Base-by-base conservation (phyloP, 768 basidiomycete species). In the Xerocomellus intermedius region DNA sequence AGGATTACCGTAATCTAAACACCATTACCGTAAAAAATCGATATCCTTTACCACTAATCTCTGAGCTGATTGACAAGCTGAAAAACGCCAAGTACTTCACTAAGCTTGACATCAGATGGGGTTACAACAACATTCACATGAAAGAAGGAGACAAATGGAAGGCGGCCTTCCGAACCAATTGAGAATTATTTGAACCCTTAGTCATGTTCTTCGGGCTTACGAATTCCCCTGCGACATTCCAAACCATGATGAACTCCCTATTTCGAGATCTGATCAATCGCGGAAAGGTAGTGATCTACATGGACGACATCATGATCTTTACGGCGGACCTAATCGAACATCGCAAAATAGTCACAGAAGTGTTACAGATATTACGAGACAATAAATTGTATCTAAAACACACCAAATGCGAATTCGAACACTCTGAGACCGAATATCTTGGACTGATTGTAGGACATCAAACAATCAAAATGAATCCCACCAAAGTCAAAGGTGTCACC, bases 241-340 rank as follows among this genome's bases (percentile, higher is more conserved):
- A 72, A 45, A 54, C 39, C 0, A 57, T 66, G 45, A 69, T 72
- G 58, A 62, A 73, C 21, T 28, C 52, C 12, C 9, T 66, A 4
- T 60, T 70, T 28, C 12, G 47, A 0, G 54, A 64, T 13, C 56
- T 67, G 3, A 42, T 57, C 8, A 32, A 28, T 2, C 1, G n/a
- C 10, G 57, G 44, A 16, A 53, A 62, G 1, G 57, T 73, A 1
- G n/a, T 64, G 0, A 57, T 73, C 2, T 79, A 78, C 43, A 75
- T 78, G 9, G 73, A 79, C 43, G 71, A 79, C 43, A 77, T 78
- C 2, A 66, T 77, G 0, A 64, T 77, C 0, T 77, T 65, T 48
- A 73, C 70, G 0, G 38, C 50, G 30, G 56, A 52, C 0, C 66
- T 66, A 4, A 56, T 72, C 0, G 68, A 76, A 1, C 74, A 78